Base-by-base conservation (phyloP, 2,329 filamentous ascomycete species). In the Aspergillus pseudoglaucus region DNA sequence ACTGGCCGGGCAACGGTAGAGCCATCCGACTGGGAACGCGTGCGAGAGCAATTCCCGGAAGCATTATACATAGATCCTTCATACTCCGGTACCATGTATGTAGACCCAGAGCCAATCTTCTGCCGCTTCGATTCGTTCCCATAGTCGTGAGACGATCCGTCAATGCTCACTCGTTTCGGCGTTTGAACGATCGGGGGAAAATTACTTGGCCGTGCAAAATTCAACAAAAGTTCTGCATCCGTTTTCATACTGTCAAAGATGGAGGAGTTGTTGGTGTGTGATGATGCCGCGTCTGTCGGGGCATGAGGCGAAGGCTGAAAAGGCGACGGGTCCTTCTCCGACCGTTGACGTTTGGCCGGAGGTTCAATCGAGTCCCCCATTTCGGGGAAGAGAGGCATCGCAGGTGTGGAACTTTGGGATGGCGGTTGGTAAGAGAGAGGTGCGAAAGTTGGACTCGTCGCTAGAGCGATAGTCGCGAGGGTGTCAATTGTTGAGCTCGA, bases 291-390 rank as follows among this genome's bases (percentile, higher is more conserved):
- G 38, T 53, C 53, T 46, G 53, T 49, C 48, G 56, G 58, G 48
- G 61, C 58, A 54, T 61, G 59, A 53, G 54, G 49, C 48, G 56
- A 58, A 49, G 60, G 59, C 54, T 61, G 59, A 53, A 63, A 53
- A 38, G 70, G 74, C 22, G 74, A 73, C 14, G 71, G 68, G 45
- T 76, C 66, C 55, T 77, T 71, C 57, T 83, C 81, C 39, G 81
- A 83, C 53, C 80, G 76, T 43, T 79, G 74, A 38, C 82, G 75
- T 64, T 84, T 84, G 17, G 78, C 65, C 3, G 80, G 80, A 42
- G 78, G 73, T 56, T 81, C 64, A 40, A 57, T 50, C 38, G 60
- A 56, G 32, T 63, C 60, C 40, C 54, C 58, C 42, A 57, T 49
- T 43, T 67, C 59, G 44, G 62, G 44, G 39, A 63, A 66, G 46